Percentiles rank a stretch among this genome's conserved stretches.
Evolutionary conservation across 192 early-diverging fungal species (phyloP).

Genomic region (Coemansia sp.): DNA sequence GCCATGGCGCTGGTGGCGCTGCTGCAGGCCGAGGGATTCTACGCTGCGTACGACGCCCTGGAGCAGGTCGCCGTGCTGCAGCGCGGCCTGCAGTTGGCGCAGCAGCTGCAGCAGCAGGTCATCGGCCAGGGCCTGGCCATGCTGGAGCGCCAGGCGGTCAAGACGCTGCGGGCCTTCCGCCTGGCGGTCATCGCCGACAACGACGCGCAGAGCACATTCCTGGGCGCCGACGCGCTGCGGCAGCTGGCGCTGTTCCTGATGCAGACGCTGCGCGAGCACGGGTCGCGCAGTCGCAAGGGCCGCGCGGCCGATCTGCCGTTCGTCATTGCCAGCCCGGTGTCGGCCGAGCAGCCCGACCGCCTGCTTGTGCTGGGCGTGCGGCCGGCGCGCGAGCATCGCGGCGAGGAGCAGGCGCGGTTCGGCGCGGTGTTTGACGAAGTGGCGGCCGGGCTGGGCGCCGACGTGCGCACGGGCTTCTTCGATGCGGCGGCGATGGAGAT

Average conservation of each 20-base stretch:
- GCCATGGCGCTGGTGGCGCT: conserved; percentile 78
- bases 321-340: conserved; percentile 71
- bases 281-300: not conserved
- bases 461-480: conserved; percentile 72
- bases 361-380: conserved; percentile 71
- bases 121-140: conserved; percentile 76
- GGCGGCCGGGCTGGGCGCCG: conserved; percentile 61
- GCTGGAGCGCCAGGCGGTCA: conserved; percentile 75
- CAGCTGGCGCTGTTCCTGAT: conserved; percentile 82
- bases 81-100: conserved; percentile 67
- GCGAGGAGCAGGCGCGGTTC: conserved; percentile 48
- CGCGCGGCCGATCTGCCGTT: conserved; percentile 57
- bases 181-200: conserved; percentile 66
- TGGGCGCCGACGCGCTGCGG: conserved; percentile 49
- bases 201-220: conserved; percentile 18
- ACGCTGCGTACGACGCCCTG: conserved; percentile 84
- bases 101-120: conserved; percentile 70
- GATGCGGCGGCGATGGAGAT: conserved; percentile 82
- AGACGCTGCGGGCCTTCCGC: conserved; percentile 70
- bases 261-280: conserved; percentile 55
- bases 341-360: conserved; percentile 26
- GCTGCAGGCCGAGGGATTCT: conserved; percentile 67
- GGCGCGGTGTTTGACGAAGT: conserved; percentile 78
- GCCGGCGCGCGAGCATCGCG: conserved; percentile 14
- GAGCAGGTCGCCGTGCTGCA: conserved; percentile 28